These are phyloP conservation scores for Neospora caninum DNA, from an alignment of 169 alveolate species.

Conservation along the genomic window DNA sequence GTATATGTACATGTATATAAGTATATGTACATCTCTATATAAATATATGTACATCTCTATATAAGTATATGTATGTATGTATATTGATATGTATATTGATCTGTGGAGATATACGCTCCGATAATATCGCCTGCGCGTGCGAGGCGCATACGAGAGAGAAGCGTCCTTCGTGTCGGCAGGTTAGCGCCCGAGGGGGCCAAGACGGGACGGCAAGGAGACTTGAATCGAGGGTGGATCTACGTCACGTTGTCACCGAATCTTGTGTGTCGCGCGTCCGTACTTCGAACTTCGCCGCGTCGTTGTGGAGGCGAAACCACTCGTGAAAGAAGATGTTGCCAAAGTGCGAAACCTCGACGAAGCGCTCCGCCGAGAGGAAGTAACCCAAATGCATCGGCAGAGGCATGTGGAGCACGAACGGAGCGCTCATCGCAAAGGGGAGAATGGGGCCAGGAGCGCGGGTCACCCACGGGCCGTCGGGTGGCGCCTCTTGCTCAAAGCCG, in stretches of 20 bases:
- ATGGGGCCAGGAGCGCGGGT: not conserved
- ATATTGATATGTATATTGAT: no score
- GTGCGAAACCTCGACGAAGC: slow-evolving; percentile 49
- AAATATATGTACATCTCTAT: no score
- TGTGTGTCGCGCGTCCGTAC: not conserved
- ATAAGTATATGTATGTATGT: no score
- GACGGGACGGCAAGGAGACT: no score
- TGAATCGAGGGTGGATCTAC: no score
- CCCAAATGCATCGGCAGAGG: slow-evolving; percentile 67
- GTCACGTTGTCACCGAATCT: no score
- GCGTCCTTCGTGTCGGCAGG: no score
- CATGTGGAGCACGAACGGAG: slow-evolving; percentile 42
- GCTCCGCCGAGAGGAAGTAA: slow-evolving; percentile 47
- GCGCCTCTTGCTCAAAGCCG: not conserved
- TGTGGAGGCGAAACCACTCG: slow-evolving; percentile 62
- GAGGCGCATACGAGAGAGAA: no score
- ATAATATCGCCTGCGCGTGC: no score
- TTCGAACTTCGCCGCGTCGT: slow-evolving; percentile 64
- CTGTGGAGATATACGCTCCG: no score
- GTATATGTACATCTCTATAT: no score
- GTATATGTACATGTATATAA: not conserved
- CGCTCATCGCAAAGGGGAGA: not conserved
- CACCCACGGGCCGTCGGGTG: not conserved
- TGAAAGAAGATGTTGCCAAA: slow-evolving; percentile 35
- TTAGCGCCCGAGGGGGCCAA: no score